Evolutionary conservation across 768 basidiomycete genomes (phyloP).

Genomic region (Favolaschia claudopus): DNA sequence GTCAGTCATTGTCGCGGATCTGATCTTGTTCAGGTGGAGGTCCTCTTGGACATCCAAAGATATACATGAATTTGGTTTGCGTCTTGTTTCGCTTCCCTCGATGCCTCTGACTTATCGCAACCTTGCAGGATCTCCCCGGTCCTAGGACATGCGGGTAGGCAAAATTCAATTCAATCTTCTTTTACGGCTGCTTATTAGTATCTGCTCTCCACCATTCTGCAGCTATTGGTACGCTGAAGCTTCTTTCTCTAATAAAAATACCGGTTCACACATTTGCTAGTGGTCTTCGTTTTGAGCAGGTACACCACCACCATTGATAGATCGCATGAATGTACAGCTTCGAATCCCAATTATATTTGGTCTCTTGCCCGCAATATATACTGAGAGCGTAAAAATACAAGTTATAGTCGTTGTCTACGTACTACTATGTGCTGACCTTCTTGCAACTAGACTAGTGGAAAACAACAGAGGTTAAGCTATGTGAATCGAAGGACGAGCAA

Average conservation of each 20-base stretch:
- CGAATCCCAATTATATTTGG: conserved; percentile 27
- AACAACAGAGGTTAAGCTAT: conserved; percentile 25
- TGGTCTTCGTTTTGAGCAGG: conserved; percentile 90
- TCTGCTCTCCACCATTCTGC: not conserved
- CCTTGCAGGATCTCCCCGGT: conserved; percentile 83
- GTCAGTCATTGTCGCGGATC: conserved; percentile 4
- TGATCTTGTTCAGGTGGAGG: conserved; percentile 74
- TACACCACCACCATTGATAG: conserved; percentile 73
- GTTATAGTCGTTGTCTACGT: conserved; percentile 55
- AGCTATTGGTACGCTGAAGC: conserved; percentile 45
- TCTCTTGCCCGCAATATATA: conserved; percentile 21
- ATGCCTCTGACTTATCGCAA: conserved; percentile 2
- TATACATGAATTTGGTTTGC: conserved; percentile 93
- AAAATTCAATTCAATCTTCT: conserved; percentile 14
- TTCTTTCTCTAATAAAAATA: not conserved
- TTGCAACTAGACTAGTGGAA: conserved; percentile 45
- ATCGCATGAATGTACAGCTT: conserved; percentile 13
- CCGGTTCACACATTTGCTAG: conserved; percentile 47
- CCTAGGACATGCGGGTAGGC: conserved; percentile 90
- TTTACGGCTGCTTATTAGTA: conserved; percentile 33
- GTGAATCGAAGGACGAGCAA: too few relatives aligned
- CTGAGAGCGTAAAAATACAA: conserved; percentile 65
- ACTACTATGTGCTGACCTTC: conserved; percentile 58
- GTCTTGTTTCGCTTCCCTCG: conserved; percentile 3
- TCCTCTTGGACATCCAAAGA: conserved; percentile 94